Evolutionary conservation across 345 rosid species (phyloP), one percentile per base, ranked within the genome.

Genomic region (Streptanthus diversifolius): DNA sequence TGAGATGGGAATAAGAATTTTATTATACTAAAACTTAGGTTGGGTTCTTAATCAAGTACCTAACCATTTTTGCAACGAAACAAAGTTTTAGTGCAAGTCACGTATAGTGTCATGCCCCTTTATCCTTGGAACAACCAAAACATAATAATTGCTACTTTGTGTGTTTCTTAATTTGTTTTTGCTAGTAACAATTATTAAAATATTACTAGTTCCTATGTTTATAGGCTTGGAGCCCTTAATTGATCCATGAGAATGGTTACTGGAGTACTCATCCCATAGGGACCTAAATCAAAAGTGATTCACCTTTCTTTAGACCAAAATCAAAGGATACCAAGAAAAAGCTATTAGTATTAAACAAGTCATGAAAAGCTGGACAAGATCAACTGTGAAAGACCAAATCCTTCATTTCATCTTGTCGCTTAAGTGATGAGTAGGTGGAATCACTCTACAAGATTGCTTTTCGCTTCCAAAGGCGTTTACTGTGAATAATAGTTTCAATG

Each of bases 61-160:
- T 61, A 68, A 68, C 70, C 52, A 43, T 75, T 41, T 68, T 41
- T n/a, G 64, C 49, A 44, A 60, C 52, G 64, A 41, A 61, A 75
- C 11, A 62, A 68, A 76, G 66, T 44, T 76, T 62, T 69, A 76
- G 79, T 76, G 75, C 75, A 76, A 69, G 74, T 25, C 69, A 75
- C 68, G 79, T 74, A 61, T 75, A 54, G 57, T 61, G 54, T 51
- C 14, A 43, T 33, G 21, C 37, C 18, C 63, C 40, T 43, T 68
- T 44, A 33, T 13, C 64, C n/a, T 75, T 68, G 74, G 79, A 68
- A 65, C 79, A 61, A 32, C 64, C 63, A 68, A 61, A 68, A 52
- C 63, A 60, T 68, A 24, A 75, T 75, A 9, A 74, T 58, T 58
- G 53, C 54, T 36, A 36, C 33, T 29, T 49, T 25, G 0, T 66